Base-by-base conservation (phyloP, 148 eudicot genomes). In the Nyssa sinensis region DNA sequence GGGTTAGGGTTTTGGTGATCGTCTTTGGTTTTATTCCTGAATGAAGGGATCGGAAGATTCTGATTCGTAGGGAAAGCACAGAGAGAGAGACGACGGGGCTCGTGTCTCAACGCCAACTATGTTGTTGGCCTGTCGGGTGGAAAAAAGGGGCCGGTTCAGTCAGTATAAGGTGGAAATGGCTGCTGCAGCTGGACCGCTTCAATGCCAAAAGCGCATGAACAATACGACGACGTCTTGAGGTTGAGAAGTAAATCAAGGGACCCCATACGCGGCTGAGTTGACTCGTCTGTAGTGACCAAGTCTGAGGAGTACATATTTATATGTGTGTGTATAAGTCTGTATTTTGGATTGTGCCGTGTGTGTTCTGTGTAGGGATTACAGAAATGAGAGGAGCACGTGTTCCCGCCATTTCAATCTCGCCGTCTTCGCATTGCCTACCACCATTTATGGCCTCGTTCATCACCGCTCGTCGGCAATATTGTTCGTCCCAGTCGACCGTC, bases 381-480 rank as follows among this genome's bases (percentile, higher is more conserved):
- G 44, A 71, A 63, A 71, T 71, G 74, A 35, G 74, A 71, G 37
- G 8, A 17, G 12, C 49, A 28, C 49, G 49, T 7, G 49, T 74
- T 8, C 7, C 78, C 23, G 66, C 78, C 66, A 75, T 58, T 66
- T 29, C 78, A 27, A 3, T 37, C 72, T 66, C 39, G 14, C 25
- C 24, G 37, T 25, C 59, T 39, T 61, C 67, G 27, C 39, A 10
- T 61, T n/a, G 27, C 68, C 17, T 35, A 16, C 9, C 59, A 0
- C 25, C 55, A 13, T 1, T 64, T 65, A 39, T 27, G 29, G 27
- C 28, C 28, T 47, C 59, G 9, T 13, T 53, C 64, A 25, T 32
- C 64, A 0, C 74, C 53, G 39, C 59, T 16, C 51, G 53, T 67
- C 64, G 53, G 27, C 60, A 23, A 9, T 29, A 23, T 17, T 24